Conservation (phyloP, 805 yeast genomes). For the Clavispora santaluciae region DNA sequence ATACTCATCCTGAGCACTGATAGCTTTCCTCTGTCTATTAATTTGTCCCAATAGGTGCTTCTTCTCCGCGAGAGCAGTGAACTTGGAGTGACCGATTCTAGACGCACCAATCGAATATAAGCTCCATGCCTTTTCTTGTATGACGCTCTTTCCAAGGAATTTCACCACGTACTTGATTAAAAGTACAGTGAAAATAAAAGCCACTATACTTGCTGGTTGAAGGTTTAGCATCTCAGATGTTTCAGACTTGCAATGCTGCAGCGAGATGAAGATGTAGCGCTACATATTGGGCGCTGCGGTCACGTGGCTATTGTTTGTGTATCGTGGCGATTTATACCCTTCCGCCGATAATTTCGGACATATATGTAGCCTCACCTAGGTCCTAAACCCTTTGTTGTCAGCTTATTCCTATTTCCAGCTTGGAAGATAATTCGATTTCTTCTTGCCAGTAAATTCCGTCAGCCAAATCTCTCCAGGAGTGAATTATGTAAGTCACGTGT, state of each 20-base stretch:
- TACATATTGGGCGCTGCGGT: not conserved
- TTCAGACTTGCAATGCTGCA: not conserved
- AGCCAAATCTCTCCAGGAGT: too few species aligned
- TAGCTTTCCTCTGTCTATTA: constrained; percentile 49
- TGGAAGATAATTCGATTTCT: too few species aligned
- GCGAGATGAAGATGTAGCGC: not conserved
- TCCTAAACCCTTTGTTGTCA: too few species aligned
- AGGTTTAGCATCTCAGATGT: constrained; percentile 22
- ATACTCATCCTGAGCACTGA: constrained; percentile 89
- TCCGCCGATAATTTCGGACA: too few species aligned
- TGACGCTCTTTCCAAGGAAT: constrained; percentile 28
- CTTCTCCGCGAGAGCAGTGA: constrained; percentile 19
- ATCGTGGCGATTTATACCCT: too few species aligned
- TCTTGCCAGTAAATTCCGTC: too few species aligned
- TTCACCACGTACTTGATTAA: constrained; percentile 23
- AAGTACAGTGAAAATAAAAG: constrained; percentile 21
- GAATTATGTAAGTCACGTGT: not conserved
- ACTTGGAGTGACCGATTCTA: constrained; percentile 28
- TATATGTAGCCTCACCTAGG: too few species aligned
- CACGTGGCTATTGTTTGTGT: too few species aligned
- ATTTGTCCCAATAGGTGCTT: constrained; percentile 43
- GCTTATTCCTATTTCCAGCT: too few species aligned
- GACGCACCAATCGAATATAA: constrained; percentile 30
- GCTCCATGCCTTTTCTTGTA: constrained; percentile 37
- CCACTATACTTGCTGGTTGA: constrained; percentile 34